Evolutionary conservation across 768 basidiomycete genomes (phyloP).

Genomic region (Kwoniella mangroviensis): DNA sequence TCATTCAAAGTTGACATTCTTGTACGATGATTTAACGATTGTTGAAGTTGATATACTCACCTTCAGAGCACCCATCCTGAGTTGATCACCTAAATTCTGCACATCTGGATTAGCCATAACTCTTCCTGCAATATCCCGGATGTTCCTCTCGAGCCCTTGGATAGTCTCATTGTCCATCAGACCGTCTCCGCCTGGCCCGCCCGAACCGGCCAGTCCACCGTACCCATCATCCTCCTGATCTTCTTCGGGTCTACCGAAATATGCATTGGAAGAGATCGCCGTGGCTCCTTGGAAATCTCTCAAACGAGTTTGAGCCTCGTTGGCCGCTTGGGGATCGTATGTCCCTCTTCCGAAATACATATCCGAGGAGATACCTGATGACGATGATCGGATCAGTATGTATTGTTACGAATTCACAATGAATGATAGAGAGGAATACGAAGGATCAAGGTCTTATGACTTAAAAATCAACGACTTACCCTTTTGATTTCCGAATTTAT

Average conservation of each 20-base stretch:
- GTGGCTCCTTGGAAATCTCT: slow-evolving; percentile 87
- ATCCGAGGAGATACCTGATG: slow-evolving; percentile 84
- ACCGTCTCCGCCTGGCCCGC: slow-evolving; percentile 32
- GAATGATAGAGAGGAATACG: not conserved
- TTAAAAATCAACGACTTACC: slow-evolving; percentile 42
- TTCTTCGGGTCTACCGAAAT: slow-evolving; percentile 87
- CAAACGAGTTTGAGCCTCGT: slow-evolving; percentile 80
- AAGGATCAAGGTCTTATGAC: not conserved
- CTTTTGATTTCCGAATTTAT: slow-evolving; percentile 90
- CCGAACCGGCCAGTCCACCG: slow-evolving; percentile 50
- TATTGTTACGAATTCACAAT: not conserved
- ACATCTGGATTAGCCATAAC: slow-evolving; percentile 57
- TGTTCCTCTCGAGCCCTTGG: slow-evolving; percentile 53
- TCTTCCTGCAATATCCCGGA: slow-evolving; percentile 55
- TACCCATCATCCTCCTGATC: slow-evolving; percentile 64
- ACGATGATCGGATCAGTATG: not conserved
- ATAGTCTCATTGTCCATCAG: slow-evolving; percentile 53
- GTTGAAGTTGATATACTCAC: slow-evolving; percentile 28
- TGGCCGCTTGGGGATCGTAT: slow-evolving; percentile 73
- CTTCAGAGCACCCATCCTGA: slow-evolving; percentile 56
- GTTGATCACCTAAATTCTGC: slow-evolving; percentile 53
- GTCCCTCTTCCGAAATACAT: slow-evolving; percentile 92
- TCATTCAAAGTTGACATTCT: no score
- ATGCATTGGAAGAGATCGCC: slow-evolving; percentile 91
- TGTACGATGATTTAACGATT: not conserved